Evolutionary conservation across 148 eudicot genomes (phyloP).

Genomic region (Camellia lanceoleosa): DNA sequence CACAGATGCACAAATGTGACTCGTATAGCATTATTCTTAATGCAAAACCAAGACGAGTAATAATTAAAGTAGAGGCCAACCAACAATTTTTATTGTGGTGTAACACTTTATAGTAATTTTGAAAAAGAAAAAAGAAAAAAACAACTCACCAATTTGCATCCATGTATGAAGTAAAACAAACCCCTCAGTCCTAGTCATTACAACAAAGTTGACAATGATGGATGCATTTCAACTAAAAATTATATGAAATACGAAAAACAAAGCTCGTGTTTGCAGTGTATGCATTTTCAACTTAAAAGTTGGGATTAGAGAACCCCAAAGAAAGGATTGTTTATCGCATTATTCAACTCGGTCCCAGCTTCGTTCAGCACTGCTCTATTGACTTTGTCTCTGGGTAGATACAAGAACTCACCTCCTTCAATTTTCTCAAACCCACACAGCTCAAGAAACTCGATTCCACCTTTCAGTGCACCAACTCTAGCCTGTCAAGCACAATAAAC

Average conservation of each 20-base stretch:
- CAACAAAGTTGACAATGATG: not conserved
- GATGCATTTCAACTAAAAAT: not conserved
- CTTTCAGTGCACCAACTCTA: constrained; percentile 83
- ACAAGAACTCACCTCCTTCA: constrained; percentile 86
- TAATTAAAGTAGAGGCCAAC: not conserved
- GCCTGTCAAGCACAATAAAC: constrained; percentile 43
- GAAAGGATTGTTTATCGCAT: constrained; percentile 89
- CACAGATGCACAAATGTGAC: no score
- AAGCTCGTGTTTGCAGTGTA: constrained; percentile 1
- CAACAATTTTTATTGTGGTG: not conserved
- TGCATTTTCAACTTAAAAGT: not conserved
- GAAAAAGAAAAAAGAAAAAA: not conserved
- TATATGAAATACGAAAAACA: not conserved
- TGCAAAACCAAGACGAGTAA: not conserved
- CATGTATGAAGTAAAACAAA: not conserved
- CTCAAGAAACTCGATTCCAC: constrained; percentile 91
- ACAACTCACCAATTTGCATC: not conserved
- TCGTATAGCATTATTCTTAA: not conserved
- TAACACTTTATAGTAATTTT: not conserved
- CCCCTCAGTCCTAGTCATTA: not conserved
- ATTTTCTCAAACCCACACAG: constrained; percentile 85
- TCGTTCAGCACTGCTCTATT: constrained; percentile 66
- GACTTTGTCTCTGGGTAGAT: constrained; percentile 71
- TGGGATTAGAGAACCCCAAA: constrained; percentile 74
- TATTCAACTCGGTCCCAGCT: constrained; percentile 85